Conservation (phyloP, 192 early-diverging fungal species). For the Pilobolus umbonatus region DNA sequence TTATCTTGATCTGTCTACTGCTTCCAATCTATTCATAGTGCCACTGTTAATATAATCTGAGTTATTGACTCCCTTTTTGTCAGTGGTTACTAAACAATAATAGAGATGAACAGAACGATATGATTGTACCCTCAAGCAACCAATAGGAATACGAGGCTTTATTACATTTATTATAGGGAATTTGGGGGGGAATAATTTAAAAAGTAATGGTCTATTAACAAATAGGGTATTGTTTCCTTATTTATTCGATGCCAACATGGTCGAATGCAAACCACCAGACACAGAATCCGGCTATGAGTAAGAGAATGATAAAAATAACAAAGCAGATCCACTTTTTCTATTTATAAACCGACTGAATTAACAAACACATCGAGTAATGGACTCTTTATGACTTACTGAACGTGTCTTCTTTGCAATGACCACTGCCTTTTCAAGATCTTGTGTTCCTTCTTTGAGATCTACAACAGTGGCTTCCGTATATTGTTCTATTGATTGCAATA, state of each 20-base stretch:
- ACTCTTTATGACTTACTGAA: slow-evolving; percentile 16
- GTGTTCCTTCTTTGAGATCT: slow-evolving; percentile 61
- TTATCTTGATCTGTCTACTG: no score
- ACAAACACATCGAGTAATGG: background rate
- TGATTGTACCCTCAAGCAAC: background rate
- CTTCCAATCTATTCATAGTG: no score
- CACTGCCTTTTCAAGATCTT: slow-evolving; percentile 57
- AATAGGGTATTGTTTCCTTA: no score
- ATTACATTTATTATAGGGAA: no score
- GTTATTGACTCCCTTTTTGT: no score
- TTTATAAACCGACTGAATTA: background rate
- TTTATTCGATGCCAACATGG: slow-evolving; percentile 24
- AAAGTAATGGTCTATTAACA: no score
- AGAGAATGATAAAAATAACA: slow-evolving; percentile 27
- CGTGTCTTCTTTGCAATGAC: slow-evolving; percentile 37
- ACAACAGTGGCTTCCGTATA: slow-evolving; percentile 56
- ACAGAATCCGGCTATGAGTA: slow-evolving; percentile 23
- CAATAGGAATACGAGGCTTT: no score
- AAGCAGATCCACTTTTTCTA: slow-evolving; percentile 40
- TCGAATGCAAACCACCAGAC: slow-evolving; percentile 37
- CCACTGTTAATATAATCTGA: no score
- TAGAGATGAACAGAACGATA: background rate
- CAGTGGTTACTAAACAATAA: slow-evolving; percentile 1
- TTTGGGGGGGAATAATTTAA: no score
- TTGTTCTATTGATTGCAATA: slow-evolving; percentile 66